phyloP scores from a whole-genome alignment of 73 alveolate species.

The Paramecium caudatum region DNA sequence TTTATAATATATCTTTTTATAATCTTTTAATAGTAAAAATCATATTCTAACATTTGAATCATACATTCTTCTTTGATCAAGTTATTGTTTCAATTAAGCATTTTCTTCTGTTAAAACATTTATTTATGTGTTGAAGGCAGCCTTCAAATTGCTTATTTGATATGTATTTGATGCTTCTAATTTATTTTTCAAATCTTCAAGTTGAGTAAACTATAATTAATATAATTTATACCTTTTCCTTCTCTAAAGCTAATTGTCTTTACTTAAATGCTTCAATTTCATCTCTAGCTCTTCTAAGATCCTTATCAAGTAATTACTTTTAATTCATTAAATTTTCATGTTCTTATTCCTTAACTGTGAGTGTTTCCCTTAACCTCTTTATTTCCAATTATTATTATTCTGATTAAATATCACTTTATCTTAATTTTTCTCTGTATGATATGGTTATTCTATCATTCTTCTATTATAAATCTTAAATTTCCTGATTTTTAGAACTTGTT shows the following conservation, averaged over 20 bases:
- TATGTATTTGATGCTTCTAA: constrained; percentile 49
- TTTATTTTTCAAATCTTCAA: constrained; percentile 62
- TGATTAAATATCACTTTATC: constrained; percentile 33
- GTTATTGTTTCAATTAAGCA: not conserved
- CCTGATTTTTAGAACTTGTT: constrained; percentile 21
- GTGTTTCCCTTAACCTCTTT: constrained; percentile 58
- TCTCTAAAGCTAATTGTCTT: constrained; percentile 36
- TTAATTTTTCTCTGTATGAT: constrained; percentile 32
- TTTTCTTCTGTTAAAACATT: constrained; percentile 45
- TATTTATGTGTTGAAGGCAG: constrained; percentile 44
- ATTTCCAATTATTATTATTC: constrained; percentile 49
- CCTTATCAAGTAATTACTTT: constrained; percentile 17
- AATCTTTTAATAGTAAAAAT: too few species aligned
- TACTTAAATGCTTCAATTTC: constrained; percentile 47
- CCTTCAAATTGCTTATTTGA: constrained; percentile 43
- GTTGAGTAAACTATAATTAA: constrained; percentile 49
- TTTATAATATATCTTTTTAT: too few species aligned
- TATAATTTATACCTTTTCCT: not conserved
- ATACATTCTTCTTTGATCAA: constrained; percentile 22
- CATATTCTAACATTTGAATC: constrained; percentile 42
- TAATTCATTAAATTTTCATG: constrained; percentile 19
- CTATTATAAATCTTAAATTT: constrained; percentile 22
- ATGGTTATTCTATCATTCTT: constrained; percentile 25
- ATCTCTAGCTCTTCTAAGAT: constrained; percentile 66
- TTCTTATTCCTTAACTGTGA: constrained; percentile 46